These are phyloP conservation scores for Lagenidium sp. DNA, from an alignment of 352 stramenopile genomes.

Conservation along the genomic window DNA sequence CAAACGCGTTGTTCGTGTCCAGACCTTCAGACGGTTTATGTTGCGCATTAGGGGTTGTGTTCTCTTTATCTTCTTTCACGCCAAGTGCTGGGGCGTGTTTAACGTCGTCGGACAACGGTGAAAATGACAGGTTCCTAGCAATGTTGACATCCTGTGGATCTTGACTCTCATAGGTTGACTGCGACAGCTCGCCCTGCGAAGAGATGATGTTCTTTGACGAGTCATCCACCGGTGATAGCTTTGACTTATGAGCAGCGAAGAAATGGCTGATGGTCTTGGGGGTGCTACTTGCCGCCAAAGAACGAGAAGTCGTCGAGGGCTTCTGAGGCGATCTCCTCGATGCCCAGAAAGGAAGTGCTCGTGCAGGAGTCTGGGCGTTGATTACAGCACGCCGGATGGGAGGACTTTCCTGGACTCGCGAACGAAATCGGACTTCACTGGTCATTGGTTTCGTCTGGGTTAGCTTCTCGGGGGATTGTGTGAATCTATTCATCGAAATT, in stretches of 20 bases:
- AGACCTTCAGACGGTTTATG: too few species aligned
- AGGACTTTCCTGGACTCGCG: too few species aligned
- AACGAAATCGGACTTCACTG: too few species aligned
- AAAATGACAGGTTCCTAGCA: conserved; percentile 39
- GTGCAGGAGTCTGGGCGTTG: too few species aligned
- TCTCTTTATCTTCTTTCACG: conserved; percentile 56
- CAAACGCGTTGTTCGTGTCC: conserved; percentile 82
- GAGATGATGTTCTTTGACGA: background rate
- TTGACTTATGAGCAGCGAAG: conserved; percentile 16
- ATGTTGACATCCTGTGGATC: conserved; percentile 35
- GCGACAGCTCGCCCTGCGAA: background rate
- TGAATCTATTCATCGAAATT: conserved; percentile 45
- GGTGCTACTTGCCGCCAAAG: too few species aligned
- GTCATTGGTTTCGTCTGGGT: too few species aligned
- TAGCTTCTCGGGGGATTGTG: background rate
- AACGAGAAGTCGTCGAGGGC: too few species aligned
- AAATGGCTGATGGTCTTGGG: conserved; percentile 29
- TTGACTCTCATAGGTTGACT: conserved; percentile 40
- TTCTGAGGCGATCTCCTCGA: too few species aligned
- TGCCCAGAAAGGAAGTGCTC: too few species aligned
- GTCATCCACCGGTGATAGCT: conserved; percentile 5
- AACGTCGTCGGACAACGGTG: conserved; percentile 24
- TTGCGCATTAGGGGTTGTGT: conserved; percentile 17
- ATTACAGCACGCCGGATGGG: too few species aligned
- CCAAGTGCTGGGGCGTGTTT: conserved; percentile 5